Conservation (phyloP, 441 rosid species). For the Syzygium malaccense region DNA sequence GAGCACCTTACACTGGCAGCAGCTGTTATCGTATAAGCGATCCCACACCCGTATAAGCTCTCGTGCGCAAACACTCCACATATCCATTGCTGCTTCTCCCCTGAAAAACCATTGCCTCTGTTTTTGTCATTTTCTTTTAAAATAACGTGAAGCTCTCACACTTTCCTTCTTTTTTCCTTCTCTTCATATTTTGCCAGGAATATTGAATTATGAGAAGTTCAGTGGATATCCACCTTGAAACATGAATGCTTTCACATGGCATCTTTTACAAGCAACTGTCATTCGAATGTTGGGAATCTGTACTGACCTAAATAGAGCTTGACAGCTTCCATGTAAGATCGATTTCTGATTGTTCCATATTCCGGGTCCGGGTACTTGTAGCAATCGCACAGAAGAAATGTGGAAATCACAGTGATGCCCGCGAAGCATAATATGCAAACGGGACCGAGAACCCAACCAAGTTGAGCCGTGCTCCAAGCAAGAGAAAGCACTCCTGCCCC, state of each 20-base stretch:
- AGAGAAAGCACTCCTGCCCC: constrained; percentile 74
- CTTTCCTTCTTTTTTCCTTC: background rate
- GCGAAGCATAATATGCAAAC: constrained; percentile 31
- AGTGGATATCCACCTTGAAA: background rate
- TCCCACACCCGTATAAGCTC: constrained; percentile 26
- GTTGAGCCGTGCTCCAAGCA: constrained; percentile 61
- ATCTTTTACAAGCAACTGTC: background rate
- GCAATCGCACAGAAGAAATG: constrained; percentile 48
- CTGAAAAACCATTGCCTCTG: constrained; percentile 16
- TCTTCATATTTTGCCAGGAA: background rate
- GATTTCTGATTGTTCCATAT: constrained; percentile 33
- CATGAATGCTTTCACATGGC: background rate
- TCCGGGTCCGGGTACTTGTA: constrained; percentile 46
- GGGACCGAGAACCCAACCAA: constrained; percentile 75
- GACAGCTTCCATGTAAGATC: constrained; percentile 46
- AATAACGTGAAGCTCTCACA: background rate
- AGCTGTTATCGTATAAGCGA: constrained; percentile 46
- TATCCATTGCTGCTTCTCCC: constrained; percentile 26
- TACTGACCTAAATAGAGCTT: constrained; percentile 35
- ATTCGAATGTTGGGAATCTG: background rate
- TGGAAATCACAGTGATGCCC: constrained; percentile 29
- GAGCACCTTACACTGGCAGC: constrained; percentile 44
- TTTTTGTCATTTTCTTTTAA: background rate
- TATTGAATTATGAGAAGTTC: background rate
- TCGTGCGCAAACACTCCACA: constrained; percentile 36